A percentile compares a stretch with the other conserved stretches of the same genome.
Conservation (phyloP, 768 basidiomycete genomes). For the Psilocybe subaeruginosa region DNA sequence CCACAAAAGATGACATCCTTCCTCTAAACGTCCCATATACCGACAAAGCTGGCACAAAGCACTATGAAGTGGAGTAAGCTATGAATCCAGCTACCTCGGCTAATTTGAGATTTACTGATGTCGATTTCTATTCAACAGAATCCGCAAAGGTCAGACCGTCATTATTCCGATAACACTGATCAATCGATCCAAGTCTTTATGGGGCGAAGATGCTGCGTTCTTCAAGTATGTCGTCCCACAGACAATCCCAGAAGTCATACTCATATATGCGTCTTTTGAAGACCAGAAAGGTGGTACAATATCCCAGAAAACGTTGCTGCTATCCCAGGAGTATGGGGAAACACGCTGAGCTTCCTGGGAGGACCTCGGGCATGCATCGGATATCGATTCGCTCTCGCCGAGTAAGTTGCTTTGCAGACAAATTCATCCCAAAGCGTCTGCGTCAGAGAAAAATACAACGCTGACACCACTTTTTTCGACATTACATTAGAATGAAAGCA, state of each 20-base stretch:
- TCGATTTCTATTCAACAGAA: conserved; percentile 22
- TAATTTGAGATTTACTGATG: neutral
- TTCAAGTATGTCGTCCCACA: conserved; percentile 47
- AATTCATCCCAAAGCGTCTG: too few relatives aligned
- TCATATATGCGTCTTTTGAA: conserved; percentile 23
- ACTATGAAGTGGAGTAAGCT: conserved; percentile 40
- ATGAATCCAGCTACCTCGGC: neutral
- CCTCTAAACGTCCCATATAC: conserved; percentile 50
- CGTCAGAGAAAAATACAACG: neutral
- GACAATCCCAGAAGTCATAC: neutral
- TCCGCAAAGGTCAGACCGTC: conserved; percentile 45
- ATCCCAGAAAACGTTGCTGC: conserved; percentile 41
- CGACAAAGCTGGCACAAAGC: conserved; percentile 43
- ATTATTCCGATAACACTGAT: conserved; percentile 52
- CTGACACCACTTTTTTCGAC: neutral
- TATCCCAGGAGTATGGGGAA: conserved; percentile 55
- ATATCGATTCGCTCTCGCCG: conserved; percentile 64
- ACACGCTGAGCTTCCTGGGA: conserved; percentile 60
- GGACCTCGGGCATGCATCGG: conserved; percentile 70
- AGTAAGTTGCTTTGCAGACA: conserved; percentile 38
- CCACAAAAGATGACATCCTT: conserved; percentile 52
- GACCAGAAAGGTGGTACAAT: conserved; percentile 66
- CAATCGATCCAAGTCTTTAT: conserved; percentile 53
- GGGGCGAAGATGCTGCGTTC: conserved; percentile 63
- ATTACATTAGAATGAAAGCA: conserved; percentile 26